Percentiles rank a stretch among this genome's conserved stretches.
These are phyloP conservation scores for Diaporthe vaccinii DNA, from an alignment of 2,329 filamentous ascomycete genomes.

Conservation along the genomic window DNA sequence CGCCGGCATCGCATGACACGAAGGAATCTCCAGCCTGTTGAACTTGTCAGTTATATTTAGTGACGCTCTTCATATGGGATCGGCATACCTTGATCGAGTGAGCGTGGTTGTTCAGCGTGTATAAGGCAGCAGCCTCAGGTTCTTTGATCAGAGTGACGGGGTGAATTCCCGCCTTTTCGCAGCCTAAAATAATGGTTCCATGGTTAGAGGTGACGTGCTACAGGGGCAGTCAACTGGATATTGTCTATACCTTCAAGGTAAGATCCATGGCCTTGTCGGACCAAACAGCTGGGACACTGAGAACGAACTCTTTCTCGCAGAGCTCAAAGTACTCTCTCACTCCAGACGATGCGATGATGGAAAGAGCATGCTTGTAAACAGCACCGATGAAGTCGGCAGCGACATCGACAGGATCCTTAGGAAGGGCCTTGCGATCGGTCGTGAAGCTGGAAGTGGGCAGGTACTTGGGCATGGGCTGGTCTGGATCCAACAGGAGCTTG, in stretches of 20 bases:
- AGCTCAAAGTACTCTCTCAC: background rate
- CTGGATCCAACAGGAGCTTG: conserved; percentile 38
- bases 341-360: no score
- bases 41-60: no score
- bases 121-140: conserved; percentile 27
- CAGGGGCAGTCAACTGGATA: no score
- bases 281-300: conserved; percentile 45
- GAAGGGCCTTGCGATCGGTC: background rate
- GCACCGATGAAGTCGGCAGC: conserved; percentile 33
- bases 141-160: conserved; percentile 29
- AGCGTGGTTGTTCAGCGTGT: background rate
- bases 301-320: conserved; percentile 39
- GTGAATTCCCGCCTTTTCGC: conserved; percentile 33
- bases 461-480: conserved; percentile 1
- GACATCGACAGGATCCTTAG: conserved; percentile 27
- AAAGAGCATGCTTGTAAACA: conserved; percentile 33
- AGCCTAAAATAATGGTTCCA: no score
- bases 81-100: conserved; percentile 18
- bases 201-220: no score
- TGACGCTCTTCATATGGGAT: no score
- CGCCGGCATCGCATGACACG: conserved; percentile 19
- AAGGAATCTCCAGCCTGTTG: background rate
- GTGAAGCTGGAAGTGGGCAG: background rate
- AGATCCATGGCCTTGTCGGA: conserved; percentile 44
- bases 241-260: conserved; percentile 36